phyloP scores from a whole-genome alignment of 192 early-diverging fungal genomes.

The Podochytrium sp. region DNA sequence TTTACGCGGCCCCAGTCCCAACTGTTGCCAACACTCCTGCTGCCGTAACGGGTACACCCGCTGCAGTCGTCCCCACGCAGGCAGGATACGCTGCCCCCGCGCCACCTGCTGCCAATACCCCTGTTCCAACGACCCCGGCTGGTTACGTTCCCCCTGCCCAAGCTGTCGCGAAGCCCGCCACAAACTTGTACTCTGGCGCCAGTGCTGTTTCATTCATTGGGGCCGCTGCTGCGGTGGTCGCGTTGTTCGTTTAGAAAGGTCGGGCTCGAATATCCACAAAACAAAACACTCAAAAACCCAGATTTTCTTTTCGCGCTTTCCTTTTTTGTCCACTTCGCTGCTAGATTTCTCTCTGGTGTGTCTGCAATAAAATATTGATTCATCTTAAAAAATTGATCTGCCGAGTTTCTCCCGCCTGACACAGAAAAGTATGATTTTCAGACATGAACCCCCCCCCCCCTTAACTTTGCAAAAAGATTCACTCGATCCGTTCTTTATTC shows the following conservation, averaged over 20 bases:
- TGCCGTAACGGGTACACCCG: no score
- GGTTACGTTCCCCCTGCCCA: background rate
- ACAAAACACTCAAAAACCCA: background rate
- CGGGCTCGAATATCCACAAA: background rate
- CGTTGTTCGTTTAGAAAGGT: background rate
- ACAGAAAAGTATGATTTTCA: no score
- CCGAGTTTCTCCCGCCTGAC: no score
- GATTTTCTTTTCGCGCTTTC: background rate
- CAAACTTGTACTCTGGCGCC: background rate
- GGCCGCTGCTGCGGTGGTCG: background rate
- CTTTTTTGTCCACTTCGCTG: no score
- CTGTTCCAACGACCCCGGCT: background rate
- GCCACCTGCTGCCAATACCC: background rate
- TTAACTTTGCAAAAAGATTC: no score
- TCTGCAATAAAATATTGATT: no score
- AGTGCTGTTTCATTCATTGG: background rate
- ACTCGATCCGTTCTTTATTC: background rate
- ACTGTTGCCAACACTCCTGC: background rate
- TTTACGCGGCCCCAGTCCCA: background rate
- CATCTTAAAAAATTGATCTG: no score
- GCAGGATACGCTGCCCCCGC: background rate
- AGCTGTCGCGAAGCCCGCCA: background rate
- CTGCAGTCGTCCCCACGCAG: no score
- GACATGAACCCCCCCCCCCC: no score
- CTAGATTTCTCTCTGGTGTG: no score